Conservation (phyloP, 495 filamentous ascomycete genomes). For the Pyronema domesticum region DNA sequence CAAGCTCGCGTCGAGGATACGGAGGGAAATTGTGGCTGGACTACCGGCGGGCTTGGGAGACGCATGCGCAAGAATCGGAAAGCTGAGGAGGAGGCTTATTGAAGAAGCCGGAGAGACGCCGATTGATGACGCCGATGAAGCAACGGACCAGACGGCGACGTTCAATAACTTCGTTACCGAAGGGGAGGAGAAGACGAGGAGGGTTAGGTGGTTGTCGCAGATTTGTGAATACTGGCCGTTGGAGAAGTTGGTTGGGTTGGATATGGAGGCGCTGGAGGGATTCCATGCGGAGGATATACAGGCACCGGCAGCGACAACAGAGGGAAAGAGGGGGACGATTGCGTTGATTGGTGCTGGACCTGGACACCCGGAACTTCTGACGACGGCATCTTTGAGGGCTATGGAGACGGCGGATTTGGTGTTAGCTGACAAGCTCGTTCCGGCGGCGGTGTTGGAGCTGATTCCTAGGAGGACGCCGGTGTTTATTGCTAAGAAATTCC, state of each 20-base stretch:
- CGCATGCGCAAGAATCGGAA: slow-evolving; percentile 62
- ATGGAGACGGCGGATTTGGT: slow-evolving; percentile 71
- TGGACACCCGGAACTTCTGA: slow-evolving; percentile 80
- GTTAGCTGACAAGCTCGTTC: slow-evolving; percentile 91
- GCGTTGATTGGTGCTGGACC: slow-evolving; percentile 87
- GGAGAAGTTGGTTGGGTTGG: slow-evolving; percentile 56
- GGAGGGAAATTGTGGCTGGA: slow-evolving; percentile 64
- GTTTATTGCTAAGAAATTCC: slow-evolving; percentile 90
- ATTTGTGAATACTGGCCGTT: slow-evolving; percentile 99
- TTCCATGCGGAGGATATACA: slow-evolving; percentile 49
- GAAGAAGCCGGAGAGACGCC: slow-evolving; percentile 49
- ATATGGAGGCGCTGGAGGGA: slow-evolving; percentile 55
- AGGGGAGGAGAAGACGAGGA: slow-evolving; percentile 56
- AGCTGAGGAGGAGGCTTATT: slow-evolving; percentile 56
- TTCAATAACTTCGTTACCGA: slow-evolving; percentile 73
- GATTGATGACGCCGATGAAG: slow-evolving; percentile 56
- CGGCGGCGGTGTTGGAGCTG: slow-evolving; percentile 65
- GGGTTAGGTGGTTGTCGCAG: slow-evolving; percentile 85
- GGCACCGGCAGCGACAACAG: slow-evolving; percentile 1
- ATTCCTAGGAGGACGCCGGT: slow-evolving; percentile 80
- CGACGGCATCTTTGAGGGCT: slow-evolving; percentile 71
- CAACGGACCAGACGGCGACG: slow-evolving; percentile 57
- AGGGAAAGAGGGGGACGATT: slow-evolving; percentile 33
- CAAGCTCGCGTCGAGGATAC: slow-evolving; percentile 80
- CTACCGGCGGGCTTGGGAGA: slow-evolving; percentile 68